phyloP scores from a whole-genome alignment of 2,329 filamentous ascomycete species.

The Hypoxylon sp. region DNA sequence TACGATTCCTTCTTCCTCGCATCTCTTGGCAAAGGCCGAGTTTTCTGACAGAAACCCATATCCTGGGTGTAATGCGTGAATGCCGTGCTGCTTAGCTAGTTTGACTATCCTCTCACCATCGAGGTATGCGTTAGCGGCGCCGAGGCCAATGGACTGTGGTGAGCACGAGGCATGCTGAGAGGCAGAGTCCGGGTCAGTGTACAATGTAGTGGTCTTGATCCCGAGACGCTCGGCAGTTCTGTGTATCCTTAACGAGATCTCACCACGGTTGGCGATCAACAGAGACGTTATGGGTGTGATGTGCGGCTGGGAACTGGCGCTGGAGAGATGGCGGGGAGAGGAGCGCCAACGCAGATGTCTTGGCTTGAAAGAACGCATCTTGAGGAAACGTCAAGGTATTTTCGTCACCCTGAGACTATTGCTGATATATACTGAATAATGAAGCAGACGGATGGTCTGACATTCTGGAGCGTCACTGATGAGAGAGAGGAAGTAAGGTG shows the following conservation, averaged over 20 bases:
- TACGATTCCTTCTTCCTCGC: conserved; percentile 86
- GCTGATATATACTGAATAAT: conserved; percentile 8
- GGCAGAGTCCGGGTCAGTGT: conserved; percentile 87
- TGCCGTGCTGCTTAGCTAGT: conserved; percentile 84
- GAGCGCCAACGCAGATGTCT: conserved; percentile 57
- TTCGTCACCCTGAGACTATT: neutral
- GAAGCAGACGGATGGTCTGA: conserved; percentile 5
- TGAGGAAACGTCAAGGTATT: conserved; percentile 24
- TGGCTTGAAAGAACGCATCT: conserved; percentile 64
- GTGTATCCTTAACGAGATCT: conserved; percentile 94
- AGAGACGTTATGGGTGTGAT: conserved; percentile 74
- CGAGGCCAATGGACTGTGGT: conserved; percentile 83
- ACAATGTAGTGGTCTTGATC: conserved; percentile 92
- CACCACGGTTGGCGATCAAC: conserved; percentile 94
- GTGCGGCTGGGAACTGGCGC: conserved; percentile 44
- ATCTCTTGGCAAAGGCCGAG: conserved; percentile 85
- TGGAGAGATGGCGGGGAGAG: conserved; percentile 51
- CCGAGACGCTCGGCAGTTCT: conserved; percentile 87
- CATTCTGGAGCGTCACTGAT: conserved; percentile 5
- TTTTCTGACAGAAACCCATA: conserved; percentile 98
- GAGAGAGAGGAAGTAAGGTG: conserved; percentile 11
- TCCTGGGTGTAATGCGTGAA: conserved; percentile 91
- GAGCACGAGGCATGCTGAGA: conserved; percentile 90
- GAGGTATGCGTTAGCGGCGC: conserved; percentile 84
- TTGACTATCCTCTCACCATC: conserved; percentile 92